phyloP scores from a whole-genome alignment of 2,329 filamentous ascomycete species.

The Trichoderma sp. region DNA sequence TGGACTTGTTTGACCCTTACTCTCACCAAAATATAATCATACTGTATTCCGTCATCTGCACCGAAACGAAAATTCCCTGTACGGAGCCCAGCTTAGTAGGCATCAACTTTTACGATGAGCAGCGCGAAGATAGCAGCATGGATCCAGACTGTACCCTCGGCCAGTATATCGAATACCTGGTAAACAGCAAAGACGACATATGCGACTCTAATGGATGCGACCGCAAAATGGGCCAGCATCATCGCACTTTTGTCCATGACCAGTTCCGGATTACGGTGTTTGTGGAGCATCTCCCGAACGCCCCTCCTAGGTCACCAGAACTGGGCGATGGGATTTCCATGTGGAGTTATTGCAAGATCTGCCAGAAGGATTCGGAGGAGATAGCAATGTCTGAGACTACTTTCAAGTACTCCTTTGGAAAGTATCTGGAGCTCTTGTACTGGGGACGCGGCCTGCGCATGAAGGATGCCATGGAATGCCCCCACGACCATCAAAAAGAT shows the following conservation, averaged over 20 bases:
- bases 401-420: constrained; percentile 98
- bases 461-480: constrained; percentile 67
- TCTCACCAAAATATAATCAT: constrained; percentile 96
- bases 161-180: constrained; percentile 91
- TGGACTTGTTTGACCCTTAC: constrained; percentile 89
- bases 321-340: constrained; percentile 71
- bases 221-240: constrained; percentile 84
- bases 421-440: constrained; percentile 96
- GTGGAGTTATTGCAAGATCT: constrained; percentile 96
- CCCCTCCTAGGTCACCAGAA: constrained; percentile 41
- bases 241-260: constrained; percentile 95
- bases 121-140: constrained; percentile 69
- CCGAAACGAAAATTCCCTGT: constrained; percentile 88
- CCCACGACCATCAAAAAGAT: constrained; percentile 88
- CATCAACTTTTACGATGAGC: constrained; percentile 90
- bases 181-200: constrained; percentile 68
- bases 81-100: constrained; percentile 86
- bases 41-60: constrained; percentile 90
- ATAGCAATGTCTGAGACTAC: constrained; percentile 90
- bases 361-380: constrained; percentile 83
- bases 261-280: constrained; percentile 91
- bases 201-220: constrained; percentile 85
- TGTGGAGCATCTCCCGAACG: constrained; percentile 60
- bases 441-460: constrained; percentile 84
- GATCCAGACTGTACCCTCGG: constrained; percentile 88